Conservation (phyloP, 1,139 yeast genomes). For the Pichia sp. region DNA sequence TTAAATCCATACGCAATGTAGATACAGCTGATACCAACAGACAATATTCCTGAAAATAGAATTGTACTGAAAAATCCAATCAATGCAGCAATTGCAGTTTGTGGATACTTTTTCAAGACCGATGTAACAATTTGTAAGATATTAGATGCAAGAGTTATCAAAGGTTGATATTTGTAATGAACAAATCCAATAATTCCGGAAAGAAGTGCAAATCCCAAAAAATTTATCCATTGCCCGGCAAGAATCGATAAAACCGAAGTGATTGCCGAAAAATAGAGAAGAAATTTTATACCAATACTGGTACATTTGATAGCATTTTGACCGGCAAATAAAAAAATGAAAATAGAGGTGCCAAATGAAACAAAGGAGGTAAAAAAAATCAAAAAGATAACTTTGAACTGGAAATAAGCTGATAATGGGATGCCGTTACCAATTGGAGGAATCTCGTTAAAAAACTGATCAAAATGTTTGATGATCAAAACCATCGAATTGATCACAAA, state of each 20-base stretch:
- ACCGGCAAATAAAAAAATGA: slow-evolving; percentile 57
- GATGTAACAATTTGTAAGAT: slow-evolving; percentile 66
- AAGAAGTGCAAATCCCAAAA: slow-evolving; percentile 62
- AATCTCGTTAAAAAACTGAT: slow-evolving; percentile 55
- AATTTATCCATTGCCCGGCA: slow-evolving; percentile 64
- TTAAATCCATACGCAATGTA: slow-evolving; percentile 36
- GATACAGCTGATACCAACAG: slow-evolving; percentile 16
- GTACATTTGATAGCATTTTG: slow-evolving; percentile 61
- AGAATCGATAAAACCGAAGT: slow-evolving; percentile 66
- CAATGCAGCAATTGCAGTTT: slow-evolving; percentile 55
- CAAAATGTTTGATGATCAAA: slow-evolving; percentile 42
- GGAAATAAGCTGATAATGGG: slow-evolving; percentile 54
- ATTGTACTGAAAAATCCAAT: slow-evolving; percentile 39
- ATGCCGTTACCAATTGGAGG: slow-evolving; percentile 39
- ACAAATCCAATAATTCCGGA: slow-evolving; percentile 58
- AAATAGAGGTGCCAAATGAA: slow-evolving; percentile 49
- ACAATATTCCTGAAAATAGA: slow-evolving; percentile 15
- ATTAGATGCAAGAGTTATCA: slow-evolving; percentile 56
- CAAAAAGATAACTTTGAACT: slow-evolving; percentile 37
- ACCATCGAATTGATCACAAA: slow-evolving; percentile 61
- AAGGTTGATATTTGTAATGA: slow-evolving; percentile 61
- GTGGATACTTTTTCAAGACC: slow-evolving; percentile 68
- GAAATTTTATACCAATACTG: slow-evolving; percentile 57
- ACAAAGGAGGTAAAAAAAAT: slow-evolving; percentile 60
- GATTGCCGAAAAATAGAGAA: slow-evolving; percentile 62